Conservation (phyloP, 2,329 filamentous ascomycete genomes). For the Zalaria sp. region DNA sequence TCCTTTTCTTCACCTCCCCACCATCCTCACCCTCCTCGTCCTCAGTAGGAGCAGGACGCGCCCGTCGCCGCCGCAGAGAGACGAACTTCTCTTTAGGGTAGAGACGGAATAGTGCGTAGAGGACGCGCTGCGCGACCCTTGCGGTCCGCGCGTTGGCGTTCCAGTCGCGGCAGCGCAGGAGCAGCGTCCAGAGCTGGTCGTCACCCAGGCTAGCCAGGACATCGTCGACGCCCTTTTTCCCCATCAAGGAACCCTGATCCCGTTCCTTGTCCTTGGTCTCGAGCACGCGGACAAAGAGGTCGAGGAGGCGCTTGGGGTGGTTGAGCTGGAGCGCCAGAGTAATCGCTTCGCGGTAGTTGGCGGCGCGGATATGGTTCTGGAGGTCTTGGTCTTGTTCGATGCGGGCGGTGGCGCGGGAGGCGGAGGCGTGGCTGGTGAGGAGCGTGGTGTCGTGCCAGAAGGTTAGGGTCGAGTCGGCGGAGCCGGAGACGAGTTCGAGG, state of each 20-base stretch:
- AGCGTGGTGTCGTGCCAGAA: constrained; percentile 92
- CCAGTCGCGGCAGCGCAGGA: constrained; percentile 82
- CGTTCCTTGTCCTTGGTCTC: constrained; percentile 37
- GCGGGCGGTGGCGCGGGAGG: constrained; percentile 59
- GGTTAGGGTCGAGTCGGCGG: constrained; percentile 80
- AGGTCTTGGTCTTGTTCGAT: constrained; percentile 92
- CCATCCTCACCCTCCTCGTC: constrained; percentile 15
- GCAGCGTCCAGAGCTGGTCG: constrained; percentile 71
- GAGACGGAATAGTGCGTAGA: constrained; percentile 64
- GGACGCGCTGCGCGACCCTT: constrained; percentile 68
- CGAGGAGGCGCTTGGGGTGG: constrained; percentile 75
- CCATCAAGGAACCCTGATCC: constrained; percentile 50
- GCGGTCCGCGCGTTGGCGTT: constrained; percentile 89
- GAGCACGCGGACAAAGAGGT: constrained; percentile 70
- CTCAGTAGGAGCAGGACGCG: constrained; percentile 5
- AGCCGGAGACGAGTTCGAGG: constrained; percentile 73
- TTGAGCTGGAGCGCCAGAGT: constrained; percentile 85
- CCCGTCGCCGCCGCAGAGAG: constrained; percentile 7
- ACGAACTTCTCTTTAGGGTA: constrained; percentile 71
- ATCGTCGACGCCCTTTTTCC: constrained; percentile 58
- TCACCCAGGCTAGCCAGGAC: constrained; percentile 68
- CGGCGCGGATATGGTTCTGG: constrained; percentile 78
- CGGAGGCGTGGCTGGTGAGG: constrained; percentile 60
- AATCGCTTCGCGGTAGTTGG: constrained; percentile 86
- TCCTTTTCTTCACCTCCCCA: constrained; percentile 16